Evolutionary conservation across 2,329 filamentous ascomycete genomes (phyloP), one percentile per base, ranked within the genome.

Genomic region (Bisporella sp.): DNA sequence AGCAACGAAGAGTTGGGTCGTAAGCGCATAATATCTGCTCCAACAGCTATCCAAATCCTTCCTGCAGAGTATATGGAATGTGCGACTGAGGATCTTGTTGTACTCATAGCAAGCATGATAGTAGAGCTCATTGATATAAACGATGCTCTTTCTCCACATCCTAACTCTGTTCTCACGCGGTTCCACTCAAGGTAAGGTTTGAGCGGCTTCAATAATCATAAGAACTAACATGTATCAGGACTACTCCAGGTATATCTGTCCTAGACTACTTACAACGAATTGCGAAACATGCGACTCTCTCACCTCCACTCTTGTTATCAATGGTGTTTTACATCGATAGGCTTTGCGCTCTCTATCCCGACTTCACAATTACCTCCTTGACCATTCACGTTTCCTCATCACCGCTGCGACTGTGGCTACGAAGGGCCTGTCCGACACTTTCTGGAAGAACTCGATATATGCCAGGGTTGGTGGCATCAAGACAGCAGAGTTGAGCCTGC

Each of bases 241-340:
- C 85, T 12, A 84, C 93, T 1, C 93, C 93, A 6, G 91, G 88
- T 47, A 99, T 99, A 52, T 96, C 90, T 30, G 92, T 99, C 32
- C 77, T 85, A 54, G 93, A 99, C 67, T 99, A 99, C 66, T 78
- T 99, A 35, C 87, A 93, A 62, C 85, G 93, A 56, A 76, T 99
- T 51, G 93, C 95, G 29, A 89, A 90, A 52, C 93, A 99, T 67
- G 93, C 93, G 30, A 96, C 92, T 0, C 77, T 99, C 4, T 90
- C 89, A 5, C 91, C 93, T 11, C 92, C 93, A 1, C 85, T 99
- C 46, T 77, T 99, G n/a, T 80, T 99, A 35, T 93, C 90, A 60
- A 97, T 99, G 89, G 93, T 99, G 51, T 99, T 95, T 66, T 99
- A 97, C 64, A 97, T 99, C 63, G 93, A 99, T 70, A 85, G 90